Evolutionary conservation across 2,329 filamentous ascomycete genomes (phyloP).

Genomic region (Stemphylium vesicarium): DNA sequence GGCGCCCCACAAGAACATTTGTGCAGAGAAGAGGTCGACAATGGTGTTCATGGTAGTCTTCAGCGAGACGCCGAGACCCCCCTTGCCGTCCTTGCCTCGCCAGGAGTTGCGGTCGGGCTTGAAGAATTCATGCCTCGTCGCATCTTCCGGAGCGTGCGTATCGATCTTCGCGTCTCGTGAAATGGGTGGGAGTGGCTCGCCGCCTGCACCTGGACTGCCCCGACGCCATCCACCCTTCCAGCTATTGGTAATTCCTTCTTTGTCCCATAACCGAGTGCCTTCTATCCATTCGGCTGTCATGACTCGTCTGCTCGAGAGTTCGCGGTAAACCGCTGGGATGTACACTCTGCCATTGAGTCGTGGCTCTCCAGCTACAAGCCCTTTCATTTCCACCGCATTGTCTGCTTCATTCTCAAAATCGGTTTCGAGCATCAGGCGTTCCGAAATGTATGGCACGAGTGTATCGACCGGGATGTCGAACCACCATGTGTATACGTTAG

Average conservation of each 20-base stretch:
- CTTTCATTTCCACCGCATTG: constrained; percentile 85
- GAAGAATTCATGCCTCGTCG: constrained; percentile 61
- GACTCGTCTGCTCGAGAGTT: constrained; percentile 81
- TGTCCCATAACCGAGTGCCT: constrained; percentile 90
- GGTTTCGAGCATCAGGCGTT: constrained; percentile 90
- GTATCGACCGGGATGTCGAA: constrained; percentile 94
- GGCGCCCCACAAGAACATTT: constrained; percentile 96
- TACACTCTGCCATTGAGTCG: constrained; percentile 82
- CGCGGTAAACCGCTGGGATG: constrained; percentile 81
- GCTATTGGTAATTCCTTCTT: constrained; percentile 74
- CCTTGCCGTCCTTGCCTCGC: constrained; percentile 73
- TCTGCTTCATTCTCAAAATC: constrained; percentile 92
- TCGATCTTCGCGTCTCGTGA: constrained; percentile 44
- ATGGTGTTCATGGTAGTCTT: constrained; percentile 96
- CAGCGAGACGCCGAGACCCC: constrained; percentile 81
- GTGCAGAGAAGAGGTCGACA: constrained; percentile 93
- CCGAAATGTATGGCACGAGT: constrained; percentile 89
- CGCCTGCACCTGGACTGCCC: constrained; percentile 79
- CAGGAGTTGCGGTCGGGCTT: constrained; percentile 84
- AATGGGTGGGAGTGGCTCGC: constrained; percentile 63
- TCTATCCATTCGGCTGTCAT: constrained; percentile 99
- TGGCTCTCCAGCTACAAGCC: constrained; percentile 76
- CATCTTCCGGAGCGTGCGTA: constrained; percentile 37
- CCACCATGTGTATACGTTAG: constrained; percentile 80
- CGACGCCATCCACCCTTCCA: constrained; percentile 81